These are phyloP conservation scores for Diaporthe eres DNA, from an alignment of 2,329 filamentous ascomycete genomes.

Conservation along the genomic window DNA sequence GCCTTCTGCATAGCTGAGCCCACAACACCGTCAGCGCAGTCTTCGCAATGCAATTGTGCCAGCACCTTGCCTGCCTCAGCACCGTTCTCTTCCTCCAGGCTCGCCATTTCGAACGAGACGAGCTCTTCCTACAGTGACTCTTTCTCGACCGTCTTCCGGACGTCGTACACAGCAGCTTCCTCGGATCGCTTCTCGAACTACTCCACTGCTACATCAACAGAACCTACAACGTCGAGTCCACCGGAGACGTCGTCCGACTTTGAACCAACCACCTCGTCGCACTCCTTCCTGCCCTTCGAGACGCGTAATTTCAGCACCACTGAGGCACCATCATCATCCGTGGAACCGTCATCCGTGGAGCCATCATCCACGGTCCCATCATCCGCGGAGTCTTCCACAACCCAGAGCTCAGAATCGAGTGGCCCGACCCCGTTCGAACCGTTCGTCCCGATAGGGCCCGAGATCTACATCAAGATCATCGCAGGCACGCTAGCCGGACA, in stretches of 20 bases:
- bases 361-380: background rate
- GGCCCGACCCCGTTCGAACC: background rate
- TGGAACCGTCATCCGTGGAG: background rate
- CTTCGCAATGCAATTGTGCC: conserved; percentile 9
- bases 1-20: background rate
- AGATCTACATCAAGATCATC: background rate
- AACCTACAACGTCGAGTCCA: background rate
- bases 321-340: background rate
- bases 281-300: background rate
- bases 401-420: background rate
- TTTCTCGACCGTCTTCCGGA: background rate
- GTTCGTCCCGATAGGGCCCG: background rate
- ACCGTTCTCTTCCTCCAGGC: background rate
- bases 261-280: background rate
- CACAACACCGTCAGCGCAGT: background rate
- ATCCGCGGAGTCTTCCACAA: background rate
- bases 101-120: background rate
- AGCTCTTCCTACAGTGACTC: background rate
- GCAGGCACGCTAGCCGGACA: background rate
- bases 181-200: background rate
- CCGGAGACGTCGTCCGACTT: background rate
- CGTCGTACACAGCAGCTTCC: background rate
- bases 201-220: background rate
- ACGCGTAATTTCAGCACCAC: background rate
- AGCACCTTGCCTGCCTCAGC: background rate